Conservation (phyloP, 2,329 filamentous ascomycete genomes). For the Colletotrichum lentis region DNA sequence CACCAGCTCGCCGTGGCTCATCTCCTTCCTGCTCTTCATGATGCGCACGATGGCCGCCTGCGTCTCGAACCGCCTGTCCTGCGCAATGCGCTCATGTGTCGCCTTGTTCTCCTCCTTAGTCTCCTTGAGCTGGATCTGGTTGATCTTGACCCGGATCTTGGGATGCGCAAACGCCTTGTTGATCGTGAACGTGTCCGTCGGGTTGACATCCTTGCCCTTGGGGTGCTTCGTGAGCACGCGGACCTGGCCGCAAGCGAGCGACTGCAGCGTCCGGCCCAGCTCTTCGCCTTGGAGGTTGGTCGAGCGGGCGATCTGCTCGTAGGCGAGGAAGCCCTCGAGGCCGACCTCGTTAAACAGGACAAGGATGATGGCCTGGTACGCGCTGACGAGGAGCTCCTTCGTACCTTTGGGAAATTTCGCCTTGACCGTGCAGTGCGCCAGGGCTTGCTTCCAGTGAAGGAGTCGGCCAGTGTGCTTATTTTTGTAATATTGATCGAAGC, state of each 20-base stretch:
- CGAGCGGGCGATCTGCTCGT: conserved; percentile 76
- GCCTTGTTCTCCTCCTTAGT: conserved; percentile 94
- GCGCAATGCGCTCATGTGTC: conserved; percentile 87
- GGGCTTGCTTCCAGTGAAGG: conserved; percentile 88
- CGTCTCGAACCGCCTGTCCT: conserved; percentile 93
- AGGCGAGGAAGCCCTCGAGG: conserved; percentile 71
- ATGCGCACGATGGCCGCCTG: conserved; percentile 97
- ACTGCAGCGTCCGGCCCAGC: conserved; percentile 90
- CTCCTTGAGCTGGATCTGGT: conserved; percentile 97
- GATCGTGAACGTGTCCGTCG: conserved; percentile 83
- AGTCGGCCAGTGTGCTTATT: conserved; percentile 87
- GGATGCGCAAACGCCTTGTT: conserved; percentile 80
- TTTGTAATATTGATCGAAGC: conserved; percentile 87
- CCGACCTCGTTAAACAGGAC: conserved; percentile 84
- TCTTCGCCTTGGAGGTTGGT: conserved; percentile 81
- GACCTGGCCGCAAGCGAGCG: conserved; percentile 88
- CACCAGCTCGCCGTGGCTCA: conserved; percentile 86
- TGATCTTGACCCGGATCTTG: conserved; percentile 95
- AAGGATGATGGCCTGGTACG: conserved; percentile 90
- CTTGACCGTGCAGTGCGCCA: conserved; percentile 89
- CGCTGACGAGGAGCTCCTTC: conserved; percentile 91
- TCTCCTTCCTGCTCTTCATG: conserved; percentile 92
- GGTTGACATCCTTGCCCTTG: conserved; percentile 79
- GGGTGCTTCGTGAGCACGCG: conserved; percentile 87
- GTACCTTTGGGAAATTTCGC: conserved; percentile 79